phyloP scores from a whole-genome alignment of 345 rosid genomes.

The Pistacia atlantica region DNA sequence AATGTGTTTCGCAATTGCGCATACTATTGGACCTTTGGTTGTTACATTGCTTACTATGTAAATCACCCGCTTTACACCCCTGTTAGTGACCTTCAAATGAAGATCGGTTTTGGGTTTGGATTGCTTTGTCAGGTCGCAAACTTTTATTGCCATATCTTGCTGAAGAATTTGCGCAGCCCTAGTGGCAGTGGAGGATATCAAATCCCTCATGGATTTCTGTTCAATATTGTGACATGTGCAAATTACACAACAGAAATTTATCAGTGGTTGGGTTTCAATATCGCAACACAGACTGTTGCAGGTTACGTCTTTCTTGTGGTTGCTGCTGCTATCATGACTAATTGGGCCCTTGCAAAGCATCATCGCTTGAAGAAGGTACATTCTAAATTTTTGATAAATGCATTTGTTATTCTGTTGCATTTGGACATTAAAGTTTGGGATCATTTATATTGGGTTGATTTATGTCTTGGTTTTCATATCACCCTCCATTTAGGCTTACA shows the following conservation, averaged over 20 bases:
- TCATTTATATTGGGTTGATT: background rate
- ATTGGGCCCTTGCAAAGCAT: conserved; percentile 98
- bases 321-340: conserved; percentile 86
- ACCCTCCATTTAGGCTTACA: background rate
- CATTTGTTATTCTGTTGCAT: background rate
- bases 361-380: conserved; percentile 86
- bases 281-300: conserved; percentile 91
- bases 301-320: conserved; percentile 85
- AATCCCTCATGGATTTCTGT: conserved; percentile 89
- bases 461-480: background rate
- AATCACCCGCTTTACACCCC: conserved; percentile 97
- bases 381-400: background rate
- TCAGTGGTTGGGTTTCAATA: conserved; percentile 97
- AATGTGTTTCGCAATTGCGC: conserved; percentile 96
- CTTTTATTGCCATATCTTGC: conserved; percentile 85
- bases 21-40: conserved; percentile 93
- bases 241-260: conserved; percentile 96
- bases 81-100: conserved; percentile 84
- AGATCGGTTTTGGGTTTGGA: conserved; percentile 91
- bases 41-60: conserved; percentile 83
- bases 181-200: conserved; percentile 85
- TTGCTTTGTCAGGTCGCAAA: conserved; percentile 77
- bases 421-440: background rate
- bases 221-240: conserved; percentile 95
- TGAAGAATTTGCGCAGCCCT: conserved; percentile 77